A percentile compares a stretch with the other conserved stretches of the same genome.
Conservation (phyloP, 768 basidiomycete species). For the Amanita phalloides region DNA sequence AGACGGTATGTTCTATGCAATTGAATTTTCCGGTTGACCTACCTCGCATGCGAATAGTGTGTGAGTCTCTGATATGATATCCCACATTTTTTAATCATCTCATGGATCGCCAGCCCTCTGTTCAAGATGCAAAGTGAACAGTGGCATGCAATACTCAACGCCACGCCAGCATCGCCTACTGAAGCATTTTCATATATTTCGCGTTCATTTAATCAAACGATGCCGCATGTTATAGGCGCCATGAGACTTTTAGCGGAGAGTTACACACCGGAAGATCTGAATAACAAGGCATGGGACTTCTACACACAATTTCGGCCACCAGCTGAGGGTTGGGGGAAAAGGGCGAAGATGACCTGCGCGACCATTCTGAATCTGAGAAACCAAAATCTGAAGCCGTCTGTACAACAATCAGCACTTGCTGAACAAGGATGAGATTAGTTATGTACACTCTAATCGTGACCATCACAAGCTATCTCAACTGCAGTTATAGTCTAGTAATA, state of each 20-base stretch:
- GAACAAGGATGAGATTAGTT: not conserved
- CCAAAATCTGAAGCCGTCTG: not conserved
- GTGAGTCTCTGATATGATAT: constrained; percentile 19
- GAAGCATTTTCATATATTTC: constrained; percentile 81
- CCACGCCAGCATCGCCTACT: constrained; percentile 57
- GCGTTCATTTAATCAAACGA: constrained; percentile 68
- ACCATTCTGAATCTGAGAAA: constrained; percentile 54
- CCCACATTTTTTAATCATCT: not conserved
- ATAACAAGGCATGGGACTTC: constrained; percentile 58
- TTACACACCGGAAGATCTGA: constrained; percentile 48
- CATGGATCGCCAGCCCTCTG: constrained; percentile 47
- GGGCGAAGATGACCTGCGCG: constrained; percentile 61
- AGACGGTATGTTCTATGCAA: constrained; percentile 30
- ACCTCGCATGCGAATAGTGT: constrained; percentile 17
- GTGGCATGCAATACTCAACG: constrained; percentile 78
- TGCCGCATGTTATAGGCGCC: constrained; percentile 69
- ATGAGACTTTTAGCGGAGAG: constrained; percentile 57
- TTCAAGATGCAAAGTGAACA: constrained; percentile 56
- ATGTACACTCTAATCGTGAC: constrained; percentile 4
- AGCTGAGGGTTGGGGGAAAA: constrained; percentile 77
- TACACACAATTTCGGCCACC: constrained; percentile 85
- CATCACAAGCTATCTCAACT: not conserved
- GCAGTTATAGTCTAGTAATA: constrained; percentile 60
- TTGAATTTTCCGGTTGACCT: not conserved
- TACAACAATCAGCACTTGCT: not conserved